phyloP scores from a whole-genome alignment of 202 grass and related monocot species.

The Setaria viridis region DNA sequence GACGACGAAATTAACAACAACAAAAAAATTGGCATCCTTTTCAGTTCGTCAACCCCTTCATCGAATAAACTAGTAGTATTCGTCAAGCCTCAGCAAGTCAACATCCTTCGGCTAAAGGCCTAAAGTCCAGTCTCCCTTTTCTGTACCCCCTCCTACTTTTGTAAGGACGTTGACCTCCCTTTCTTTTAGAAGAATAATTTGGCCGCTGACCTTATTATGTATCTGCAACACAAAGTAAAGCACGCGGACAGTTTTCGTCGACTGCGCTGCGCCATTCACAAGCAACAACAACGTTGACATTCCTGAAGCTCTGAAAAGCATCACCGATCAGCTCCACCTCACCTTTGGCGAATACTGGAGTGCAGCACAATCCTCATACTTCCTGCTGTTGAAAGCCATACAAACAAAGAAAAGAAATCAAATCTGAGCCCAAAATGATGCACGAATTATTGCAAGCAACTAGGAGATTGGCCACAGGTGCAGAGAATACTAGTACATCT shows the following conservation, averaged over 20 bases:
- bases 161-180: constrained; percentile 21
- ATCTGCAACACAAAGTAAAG: constrained; percentile 34
- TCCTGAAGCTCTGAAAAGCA: background rate
- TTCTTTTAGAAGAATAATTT: background rate
- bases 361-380: background rate
- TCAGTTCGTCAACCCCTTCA: constrained; percentile 37
- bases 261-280: constrained; percentile 23
- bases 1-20: background rate
- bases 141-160: background rate
- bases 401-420: background rate
- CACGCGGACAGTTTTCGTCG: constrained; percentile 28
- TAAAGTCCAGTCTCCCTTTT: background rate
- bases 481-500: background rate
- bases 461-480: background rate
- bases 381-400: background rate
- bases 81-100: constrained; percentile 9
- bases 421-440: background rate
- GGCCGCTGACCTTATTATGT: constrained; percentile 22
- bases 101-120: background rate
- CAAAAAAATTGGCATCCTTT: background rate
- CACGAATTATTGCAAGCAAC: constrained; percentile 17
- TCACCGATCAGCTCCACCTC: constrained; percentile 18
- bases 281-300: constrained; percentile 38
- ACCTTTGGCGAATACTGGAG: background rate
- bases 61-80: constrained; percentile 5